Percentiles rank a stretch among this genome's conserved stretches.
These are phyloP conservation scores for Aspergillus piperis DNA, from an alignment of 2,329 filamentous ascomycete species.

Conservation along the genomic window DNA sequence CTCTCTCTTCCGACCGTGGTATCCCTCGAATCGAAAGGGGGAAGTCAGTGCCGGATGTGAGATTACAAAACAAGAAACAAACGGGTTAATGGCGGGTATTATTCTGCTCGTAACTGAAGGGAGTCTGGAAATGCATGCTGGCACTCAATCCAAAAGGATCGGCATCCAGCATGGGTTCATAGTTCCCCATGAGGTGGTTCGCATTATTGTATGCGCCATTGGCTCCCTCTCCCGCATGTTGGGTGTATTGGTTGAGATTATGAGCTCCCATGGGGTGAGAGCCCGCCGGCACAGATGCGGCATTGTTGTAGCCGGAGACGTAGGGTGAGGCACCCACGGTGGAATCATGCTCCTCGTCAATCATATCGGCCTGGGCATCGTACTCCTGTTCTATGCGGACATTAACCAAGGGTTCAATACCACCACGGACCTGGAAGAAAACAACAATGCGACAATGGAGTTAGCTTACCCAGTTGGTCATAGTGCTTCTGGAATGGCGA, in stretches of 20 bases:
- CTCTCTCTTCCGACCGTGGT: slow-evolving; percentile 2
- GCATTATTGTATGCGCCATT: slow-evolving; percentile 46
- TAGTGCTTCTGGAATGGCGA: slow-evolving; percentile 92
- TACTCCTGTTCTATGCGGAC: slow-evolving; percentile 85
- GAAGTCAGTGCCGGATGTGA: background rate
- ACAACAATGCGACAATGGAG: slow-evolving; percentile 50
- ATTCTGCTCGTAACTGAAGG: slow-evolving; percentile 59
- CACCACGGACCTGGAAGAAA: slow-evolving; percentile 51
- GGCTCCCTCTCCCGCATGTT: slow-evolving; percentile 39
- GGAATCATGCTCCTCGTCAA: slow-evolving; percentile 77
- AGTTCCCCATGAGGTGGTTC: slow-evolving; percentile 64
- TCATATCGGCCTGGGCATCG: slow-evolving; percentile 83
- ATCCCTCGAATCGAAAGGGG: background rate
- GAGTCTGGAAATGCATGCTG: slow-evolving; percentile 91
- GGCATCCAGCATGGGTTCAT: slow-evolving; percentile 85
- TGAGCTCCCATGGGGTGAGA: slow-evolving; percentile 44
- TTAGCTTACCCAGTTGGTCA: slow-evolving; percentile 87
- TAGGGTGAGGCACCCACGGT: slow-evolving; percentile 70
- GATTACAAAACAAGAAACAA: slow-evolving; percentile 12
- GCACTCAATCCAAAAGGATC: slow-evolving; percentile 92
- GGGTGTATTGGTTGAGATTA: slow-evolving; percentile 45
- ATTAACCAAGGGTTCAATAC: slow-evolving; percentile 66
- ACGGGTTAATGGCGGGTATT: slow-evolving; percentile 35
- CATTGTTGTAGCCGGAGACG: slow-evolving; percentile 52
- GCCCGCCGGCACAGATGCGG: slow-evolving; percentile 43